Evolutionary conservation across 2,329 filamentous ascomycete species (phyloP), one percentile per base, ranked within the genome.

Genomic region (Trichoderma gracile): DNA sequence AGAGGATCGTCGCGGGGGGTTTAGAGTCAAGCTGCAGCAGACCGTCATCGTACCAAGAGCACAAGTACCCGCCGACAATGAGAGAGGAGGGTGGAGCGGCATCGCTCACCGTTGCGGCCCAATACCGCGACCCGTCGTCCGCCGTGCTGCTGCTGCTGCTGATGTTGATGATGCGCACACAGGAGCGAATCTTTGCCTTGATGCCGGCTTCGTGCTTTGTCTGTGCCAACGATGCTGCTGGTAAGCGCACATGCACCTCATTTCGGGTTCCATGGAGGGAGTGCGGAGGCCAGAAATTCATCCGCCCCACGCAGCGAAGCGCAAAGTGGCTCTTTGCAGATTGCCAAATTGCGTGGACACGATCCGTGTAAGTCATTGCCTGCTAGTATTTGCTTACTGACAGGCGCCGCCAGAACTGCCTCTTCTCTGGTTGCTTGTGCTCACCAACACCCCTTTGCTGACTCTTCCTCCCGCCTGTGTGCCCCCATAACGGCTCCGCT

Each of bases 1-100:
- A 45, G 49, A 53, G 58, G 58, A 61, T 61, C 58, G 58, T 61
- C 58, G 49, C 58, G 57, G 57, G 57, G 56, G 56, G 45, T 50
- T 59, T 38, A 30, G 57, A 47, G 58, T 53, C 17, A 61, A 61
- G 58, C 58, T 61, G 58, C 58, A 61, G 49, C 47, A 61, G 58
- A 45, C 58, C 58, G 58, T 61, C 58, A 53, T 61, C 38, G 47
- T 53, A 40, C 56, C 27, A 33, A 33, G 30, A 33, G 30, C 9
- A 33, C 30, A 33, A 49, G 45, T 45, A 53, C 25, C 43, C 45
- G 47, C 43, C 57, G 57, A 30, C 33, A 23, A 27, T 8, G 47
- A 60, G 57, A 60, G 47, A 43, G 58, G 58, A 61, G 58, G 49
- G 47, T 43, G 58, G 30, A 33, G 49, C 46, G 10, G 47, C 49